Percentiles rank a stretch among this genome's conserved stretches.
phyloP scores from a whole-genome alignment of 768 basidiomycete species.

The Stropharia rugosoannulata region DNA sequence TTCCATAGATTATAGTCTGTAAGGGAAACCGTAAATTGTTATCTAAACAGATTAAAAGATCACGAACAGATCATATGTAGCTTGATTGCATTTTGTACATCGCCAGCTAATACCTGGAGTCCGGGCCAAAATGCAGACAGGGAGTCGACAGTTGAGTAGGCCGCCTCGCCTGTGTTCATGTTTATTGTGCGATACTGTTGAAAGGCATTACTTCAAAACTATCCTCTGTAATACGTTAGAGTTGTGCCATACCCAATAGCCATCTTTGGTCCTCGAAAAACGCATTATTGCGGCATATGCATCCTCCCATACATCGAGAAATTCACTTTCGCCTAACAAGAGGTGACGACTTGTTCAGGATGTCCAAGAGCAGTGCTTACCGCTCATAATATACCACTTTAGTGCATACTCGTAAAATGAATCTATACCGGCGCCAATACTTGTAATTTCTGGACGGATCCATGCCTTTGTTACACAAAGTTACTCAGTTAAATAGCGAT shows the following conservation, averaged over 20 bases:
- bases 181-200: slow-evolving; percentile 82
- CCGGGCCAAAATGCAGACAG: slow-evolving; percentile 98
- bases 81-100: slow-evolving; percentile 88
- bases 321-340: slow-evolving; percentile 71
- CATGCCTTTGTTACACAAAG: slow-evolving; percentile 49
- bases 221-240: not conserved
- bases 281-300: slow-evolving; percentile 84
- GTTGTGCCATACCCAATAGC: slow-evolving; percentile 72
- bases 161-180: slow-evolving; percentile 71
- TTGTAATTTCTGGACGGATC: slow-evolving; percentile 72
- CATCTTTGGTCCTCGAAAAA: slow-evolving; percentile 77
- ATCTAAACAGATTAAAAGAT: not conserved
- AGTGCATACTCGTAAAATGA: slow-evolving; percentile 94
- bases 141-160: slow-evolving; percentile 86
- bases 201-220: not conserved
- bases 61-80: slow-evolving; percentile 82
- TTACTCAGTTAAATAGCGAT: not conserved
- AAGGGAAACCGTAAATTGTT: not conserved
- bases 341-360: not conserved
- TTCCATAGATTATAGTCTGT: slow-evolving; percentile 93
- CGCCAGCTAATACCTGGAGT: slow-evolving; percentile 82
- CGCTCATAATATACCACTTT: slow-evolving; percentile 89
- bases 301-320: slow-evolving; percentile 83
- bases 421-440: slow-evolving; percentile 94
- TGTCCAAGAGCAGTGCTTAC: slow-evolving; percentile 30